A percentile compares a stretch with the other conserved stretches of the same genome.
phyloP scores from a whole-genome alignment of 805 yeast genomes.

The Lipomyces japonicus region DNA sequence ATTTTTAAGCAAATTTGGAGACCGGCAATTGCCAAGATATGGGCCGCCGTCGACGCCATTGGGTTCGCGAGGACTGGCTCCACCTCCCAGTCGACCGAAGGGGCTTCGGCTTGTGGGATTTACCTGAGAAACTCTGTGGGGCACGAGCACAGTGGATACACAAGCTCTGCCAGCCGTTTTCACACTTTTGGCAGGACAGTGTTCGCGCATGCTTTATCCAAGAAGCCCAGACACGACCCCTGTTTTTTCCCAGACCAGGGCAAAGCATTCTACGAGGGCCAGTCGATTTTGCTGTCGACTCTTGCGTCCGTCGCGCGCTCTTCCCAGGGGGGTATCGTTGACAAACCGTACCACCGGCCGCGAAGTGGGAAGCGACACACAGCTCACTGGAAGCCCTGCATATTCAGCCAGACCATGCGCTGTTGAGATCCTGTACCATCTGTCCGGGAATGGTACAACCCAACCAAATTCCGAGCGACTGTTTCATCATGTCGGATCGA shows the following conservation, averaged over 20 bases:
- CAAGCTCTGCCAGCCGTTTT: not conserved
- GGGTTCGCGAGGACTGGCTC: not conserved
- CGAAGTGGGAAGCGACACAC: not conserved
- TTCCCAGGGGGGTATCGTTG: not conserved
- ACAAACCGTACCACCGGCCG: not conserved
- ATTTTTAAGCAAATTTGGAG: not conserved
- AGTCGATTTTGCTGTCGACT: not conserved
- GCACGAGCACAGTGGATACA: not conserved
- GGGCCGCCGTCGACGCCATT: constrained; percentile 1
- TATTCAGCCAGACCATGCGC: not conserved
- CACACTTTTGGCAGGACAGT: not conserved
- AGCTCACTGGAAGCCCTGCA: not conserved
- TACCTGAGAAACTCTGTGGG: not conserved
- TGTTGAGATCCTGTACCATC: not conserved
- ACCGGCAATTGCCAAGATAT: not conserved
- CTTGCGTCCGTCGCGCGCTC: not conserved
- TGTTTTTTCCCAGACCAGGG: not conserved
- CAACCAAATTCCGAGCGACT: not conserved
- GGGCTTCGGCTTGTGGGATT: not conserved
- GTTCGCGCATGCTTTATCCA: not conserved
- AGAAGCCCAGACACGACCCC: not conserved
- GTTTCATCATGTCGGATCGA: not conserved
- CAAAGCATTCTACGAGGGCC: not conserved
- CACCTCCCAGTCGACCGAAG: not conserved
- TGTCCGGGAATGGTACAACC: not conserved